phyloP scores from a whole-genome alignment of 345 rosid species.

The Citrus glauca region DNA sequence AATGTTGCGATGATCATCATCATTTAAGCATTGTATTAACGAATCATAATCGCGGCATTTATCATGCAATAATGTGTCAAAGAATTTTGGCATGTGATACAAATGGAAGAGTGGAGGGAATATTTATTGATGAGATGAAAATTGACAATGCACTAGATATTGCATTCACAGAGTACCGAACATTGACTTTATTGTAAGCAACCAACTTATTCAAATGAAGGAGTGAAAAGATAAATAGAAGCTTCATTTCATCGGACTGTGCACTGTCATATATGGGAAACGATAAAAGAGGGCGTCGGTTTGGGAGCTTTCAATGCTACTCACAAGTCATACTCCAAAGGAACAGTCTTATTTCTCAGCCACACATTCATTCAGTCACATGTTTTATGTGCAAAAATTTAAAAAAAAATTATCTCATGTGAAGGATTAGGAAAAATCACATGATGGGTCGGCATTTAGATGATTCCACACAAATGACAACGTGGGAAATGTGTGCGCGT shows the following conservation, averaged over 20 bases:
- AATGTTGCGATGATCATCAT: too few relatives aligned
- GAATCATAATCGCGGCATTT: background rate
- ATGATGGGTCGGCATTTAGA: conserved; percentile 45
- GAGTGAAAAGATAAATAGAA: conserved; percentile 26
- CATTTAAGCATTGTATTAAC: background rate
- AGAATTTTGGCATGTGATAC: background rate
- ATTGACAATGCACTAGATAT: conserved; percentile 14
- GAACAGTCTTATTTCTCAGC: conserved; percentile 7
- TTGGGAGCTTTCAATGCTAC: conserved; percentile 13
- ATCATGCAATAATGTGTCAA: background rate
- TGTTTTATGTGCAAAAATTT: conserved; percentile 32
- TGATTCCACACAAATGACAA: background rate
- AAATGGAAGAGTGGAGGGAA: background rate
- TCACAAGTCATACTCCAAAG: background rate
- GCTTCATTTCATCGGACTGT: conserved; percentile 30
- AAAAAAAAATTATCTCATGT: conserved; percentile 29
- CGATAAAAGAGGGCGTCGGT: conserved; percentile 10
- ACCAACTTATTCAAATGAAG: conserved; percentile 25
- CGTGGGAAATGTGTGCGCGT: background rate
- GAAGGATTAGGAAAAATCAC: conserved; percentile 41
- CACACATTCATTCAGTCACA: conserved; percentile 35
- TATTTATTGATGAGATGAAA: background rate
- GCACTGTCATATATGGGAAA: conserved; percentile 36
- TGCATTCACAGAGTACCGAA: conserved; percentile 30
- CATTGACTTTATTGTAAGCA: conserved; percentile 11